Evolutionary conservation across 306 rosid genomes (phyloP).

Genomic region (Inga laurina): DNA sequence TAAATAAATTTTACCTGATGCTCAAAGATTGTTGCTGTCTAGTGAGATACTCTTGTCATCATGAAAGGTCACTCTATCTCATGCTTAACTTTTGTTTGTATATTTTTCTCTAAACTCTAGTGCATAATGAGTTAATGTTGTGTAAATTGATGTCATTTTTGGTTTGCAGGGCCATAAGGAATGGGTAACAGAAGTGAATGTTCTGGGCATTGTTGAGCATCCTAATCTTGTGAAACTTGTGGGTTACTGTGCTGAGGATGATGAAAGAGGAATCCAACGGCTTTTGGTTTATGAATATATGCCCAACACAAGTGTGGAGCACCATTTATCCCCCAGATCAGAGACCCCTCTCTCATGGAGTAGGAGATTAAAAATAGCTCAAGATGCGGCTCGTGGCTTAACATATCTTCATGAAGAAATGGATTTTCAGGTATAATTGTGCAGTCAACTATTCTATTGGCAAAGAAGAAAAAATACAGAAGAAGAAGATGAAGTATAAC

Average conservation of each 20-base stretch:
- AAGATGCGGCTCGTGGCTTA: constrained; percentile 91
- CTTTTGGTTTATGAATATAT: constrained; percentile 83
- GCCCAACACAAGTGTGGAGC: constrained; percentile 83
- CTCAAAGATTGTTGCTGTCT: neutral
- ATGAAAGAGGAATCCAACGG: constrained; percentile 97
- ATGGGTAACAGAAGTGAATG: constrained; percentile 99
- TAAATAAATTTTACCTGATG: neutral
- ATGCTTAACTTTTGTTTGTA: neutral
- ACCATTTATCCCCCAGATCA: constrained; percentile 69
- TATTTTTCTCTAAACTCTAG: neutral
- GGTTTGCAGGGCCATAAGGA: constrained; percentile 88
- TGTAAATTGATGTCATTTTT: constrained; percentile 8
- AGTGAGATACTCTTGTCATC: constrained; percentile 6
- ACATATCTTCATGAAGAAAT: constrained; percentile 85
- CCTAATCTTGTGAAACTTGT: constrained; percentile 92
- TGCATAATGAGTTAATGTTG: constrained; percentile 5
- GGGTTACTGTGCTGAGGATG: constrained; percentile 97
- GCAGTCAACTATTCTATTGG: neutral
- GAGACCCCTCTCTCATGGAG: constrained; percentile 76
- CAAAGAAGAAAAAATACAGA: neutral
- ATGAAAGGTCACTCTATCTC: neutral
- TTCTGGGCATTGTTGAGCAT: constrained; percentile 94
- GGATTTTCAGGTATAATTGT: constrained; percentile 87
- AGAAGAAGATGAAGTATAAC: neutral
- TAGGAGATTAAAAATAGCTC: constrained; percentile 83